phyloP scores from a whole-genome alignment of 176 grass and related monocot genomes.

The bread wheat (Triticum aestivum) region IWGSC_CS_RefSeq_v2.1 NC_057811.1:360394911-360395410 shows the following conservation, averaged over 20 bases:
- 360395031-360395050: conserved; percentile 50
- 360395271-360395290: conserved; percentile 76
- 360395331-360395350: conserved; percentile 63
- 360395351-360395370: conserved; percentile 85
- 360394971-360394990: conserved; percentile 81
- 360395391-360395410: neutral
- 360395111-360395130: conserved; percentile 97
- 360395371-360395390: neutral
- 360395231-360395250: conserved; percentile 93
- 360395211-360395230: conserved; percentile 99
- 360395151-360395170: conserved; percentile 92
- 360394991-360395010: conserved; percentile 69
- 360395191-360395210: conserved; percentile 93
- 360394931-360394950: conserved; percentile 86
- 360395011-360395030: conserved; percentile 41
- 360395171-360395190: conserved; percentile 96
- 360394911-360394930: conserved; percentile 94
- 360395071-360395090: conserved; percentile 79
- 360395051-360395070: conserved; percentile 84
- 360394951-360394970: conserved; percentile 77
- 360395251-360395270: conserved; percentile 89
- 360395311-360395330: conserved; percentile 82
- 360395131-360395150: conserved; percentile 87
- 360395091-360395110: conserved; percentile 95
- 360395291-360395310: conserved; percentile 85